Conservation (phyloP, 2,329 filamentous ascomycete species). For the Verticillium tricorpus region DNA sequence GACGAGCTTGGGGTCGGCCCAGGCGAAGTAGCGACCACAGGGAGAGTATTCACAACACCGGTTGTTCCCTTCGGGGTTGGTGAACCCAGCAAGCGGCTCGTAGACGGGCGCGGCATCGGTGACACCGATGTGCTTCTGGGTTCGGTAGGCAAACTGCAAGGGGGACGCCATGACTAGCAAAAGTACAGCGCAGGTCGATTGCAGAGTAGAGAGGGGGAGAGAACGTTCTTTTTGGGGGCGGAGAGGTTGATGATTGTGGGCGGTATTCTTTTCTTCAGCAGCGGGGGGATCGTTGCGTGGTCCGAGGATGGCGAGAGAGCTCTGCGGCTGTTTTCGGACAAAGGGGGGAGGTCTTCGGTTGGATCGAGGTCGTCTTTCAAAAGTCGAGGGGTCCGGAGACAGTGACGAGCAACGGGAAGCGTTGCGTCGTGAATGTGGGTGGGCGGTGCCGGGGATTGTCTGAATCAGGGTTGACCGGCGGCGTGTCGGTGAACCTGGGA, state of each 20-base stretch:
- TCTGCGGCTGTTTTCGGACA: neutral
- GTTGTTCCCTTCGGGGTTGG: conserved; percentile 85
- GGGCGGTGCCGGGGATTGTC: neutral
- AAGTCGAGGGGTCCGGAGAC: neutral
- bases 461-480: neutral
- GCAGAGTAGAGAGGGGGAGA: conserved; percentile 15
- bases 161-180: conserved; percentile 90
- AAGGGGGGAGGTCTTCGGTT: neutral
- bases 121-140: conserved; percentile 92
- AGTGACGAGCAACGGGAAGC: neutral
- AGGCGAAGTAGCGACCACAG: conserved; percentile 93
- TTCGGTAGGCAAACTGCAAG: conserved; percentile 95
- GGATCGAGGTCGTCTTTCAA: neutral
- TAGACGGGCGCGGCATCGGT: conserved; percentile 90
- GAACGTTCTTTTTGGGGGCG: conserved; percentile 14
- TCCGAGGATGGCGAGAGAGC: neutral
- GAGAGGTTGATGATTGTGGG: conserved; percentile 9
- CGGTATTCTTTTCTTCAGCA: conserved; percentile 11
- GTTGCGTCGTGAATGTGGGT: neutral
- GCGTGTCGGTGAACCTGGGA: neutral
- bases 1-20: conserved; percentile 84
- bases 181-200: conserved; percentile 60
- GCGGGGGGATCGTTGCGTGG: neutral
- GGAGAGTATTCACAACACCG: conserved; percentile 94
- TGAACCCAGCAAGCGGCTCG: conserved; percentile 76